These are phyloP conservation scores for Nymphaea thermarum DNA, from an alignment of 164 flowering plant species.

Conservation along the genomic window DNA sequence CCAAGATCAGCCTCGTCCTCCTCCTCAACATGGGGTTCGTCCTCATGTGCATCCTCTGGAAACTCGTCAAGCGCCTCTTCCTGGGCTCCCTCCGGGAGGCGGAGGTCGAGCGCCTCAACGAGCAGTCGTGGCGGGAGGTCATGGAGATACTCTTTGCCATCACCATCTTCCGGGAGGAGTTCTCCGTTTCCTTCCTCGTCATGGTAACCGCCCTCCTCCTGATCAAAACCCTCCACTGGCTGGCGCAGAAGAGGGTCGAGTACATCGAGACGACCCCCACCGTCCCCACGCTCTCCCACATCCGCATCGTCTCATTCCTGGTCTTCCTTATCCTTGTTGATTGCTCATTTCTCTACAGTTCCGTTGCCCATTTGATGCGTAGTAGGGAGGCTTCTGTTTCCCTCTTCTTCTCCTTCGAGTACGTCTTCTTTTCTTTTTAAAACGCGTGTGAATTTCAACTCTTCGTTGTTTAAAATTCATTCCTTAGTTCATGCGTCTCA, in stretches of 20 bases:
- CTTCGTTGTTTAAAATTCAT: no score
- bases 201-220: slow-evolving; percentile 81
- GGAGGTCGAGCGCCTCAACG: slow-evolving; percentile 95
- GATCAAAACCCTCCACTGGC: slow-evolving; percentile 93
- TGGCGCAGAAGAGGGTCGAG: slow-evolving; percentile 96
- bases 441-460: no score
- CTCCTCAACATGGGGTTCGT: slow-evolving; percentile 92
- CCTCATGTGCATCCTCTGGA: slow-evolving; percentile 86
- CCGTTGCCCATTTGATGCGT: slow-evolving; percentile 46
- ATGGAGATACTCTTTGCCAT: slow-evolving; percentile 97
- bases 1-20: slow-evolving; percentile 83
- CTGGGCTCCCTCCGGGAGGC: slow-evolving; percentile 92
- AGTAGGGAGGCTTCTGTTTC: slow-evolving; percentile 80
- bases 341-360: slow-evolving; percentile 56
- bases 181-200: slow-evolving; percentile 72
- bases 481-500: no score
- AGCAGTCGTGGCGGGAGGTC: slow-evolving; percentile 96
- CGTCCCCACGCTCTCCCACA: slow-evolving; percentile 65
- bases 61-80: slow-evolving; percentile 55
- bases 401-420: slow-evolving; percentile 95
- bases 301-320: slow-evolving; percentile 82
- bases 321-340: slow-evolving; percentile 77
- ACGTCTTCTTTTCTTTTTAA: no score
- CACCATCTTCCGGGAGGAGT: slow-evolving; percentile 93
- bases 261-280: slow-evolving; percentile 96